These are phyloP conservation scores for Chlamydomonas reinhardtii DNA, from an alignment of 163 green algal genomes.

Conservation along the genomic window DNA sequence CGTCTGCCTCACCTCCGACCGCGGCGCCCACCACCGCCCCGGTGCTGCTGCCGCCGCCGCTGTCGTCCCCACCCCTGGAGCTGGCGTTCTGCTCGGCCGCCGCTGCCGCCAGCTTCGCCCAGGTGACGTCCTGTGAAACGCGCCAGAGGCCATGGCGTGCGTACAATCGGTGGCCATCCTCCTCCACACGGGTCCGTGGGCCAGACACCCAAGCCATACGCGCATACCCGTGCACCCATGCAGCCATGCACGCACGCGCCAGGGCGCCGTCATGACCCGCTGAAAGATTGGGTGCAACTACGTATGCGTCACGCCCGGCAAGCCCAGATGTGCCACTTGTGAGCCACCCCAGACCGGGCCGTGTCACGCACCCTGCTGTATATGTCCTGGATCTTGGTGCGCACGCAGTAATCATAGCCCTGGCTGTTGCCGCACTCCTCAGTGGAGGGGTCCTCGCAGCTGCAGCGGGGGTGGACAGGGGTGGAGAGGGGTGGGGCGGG, in stretches of 20 bases:
- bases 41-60: neutral
- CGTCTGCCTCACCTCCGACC: neutral
- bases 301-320: too few species aligned
- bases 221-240: too few species aligned
- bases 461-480: neutral
- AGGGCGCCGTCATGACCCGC: too few species aligned
- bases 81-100: neutral
- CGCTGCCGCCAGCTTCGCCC: neutral
- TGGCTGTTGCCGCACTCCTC: neutral
- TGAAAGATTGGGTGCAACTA: too few species aligned
- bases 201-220: too few species aligned
- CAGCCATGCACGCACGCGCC: too few species aligned
- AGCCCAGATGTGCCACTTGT: too few species aligned
- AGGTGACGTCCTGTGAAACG: neutral
- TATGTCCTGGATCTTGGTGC: neutral
- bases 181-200: too few species aligned
- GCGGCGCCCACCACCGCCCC: neutral
- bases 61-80: too few species aligned
- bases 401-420: constrained; percentile 18
- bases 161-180: too few species aligned
- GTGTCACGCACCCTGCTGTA: neutral
- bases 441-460: neutral
- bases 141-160: too few species aligned
- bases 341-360: neutral
- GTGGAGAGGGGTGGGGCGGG: too few species aligned